phyloP scores from a whole-genome alignment of 2,329 filamentous ascomycete genomes.

The Incumbomyces delicatus region DNA sequence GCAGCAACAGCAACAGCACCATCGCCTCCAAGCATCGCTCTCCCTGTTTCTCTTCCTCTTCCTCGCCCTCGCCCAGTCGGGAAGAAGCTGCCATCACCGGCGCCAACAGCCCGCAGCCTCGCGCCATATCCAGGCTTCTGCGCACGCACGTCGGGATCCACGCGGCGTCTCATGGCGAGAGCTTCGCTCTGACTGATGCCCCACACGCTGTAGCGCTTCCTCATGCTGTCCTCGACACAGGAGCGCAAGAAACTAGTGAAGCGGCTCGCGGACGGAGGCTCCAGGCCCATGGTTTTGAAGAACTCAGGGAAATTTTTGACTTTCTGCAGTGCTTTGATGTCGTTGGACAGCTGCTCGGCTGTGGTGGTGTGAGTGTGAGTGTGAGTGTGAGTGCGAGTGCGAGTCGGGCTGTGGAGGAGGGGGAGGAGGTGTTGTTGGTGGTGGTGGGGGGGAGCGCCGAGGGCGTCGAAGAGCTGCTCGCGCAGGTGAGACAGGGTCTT shows the following conservation, averaged over 20 bases:
- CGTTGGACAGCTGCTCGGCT: constrained; percentile 32
- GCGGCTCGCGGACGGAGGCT: neutral
- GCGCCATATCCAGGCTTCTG: too few species aligned
- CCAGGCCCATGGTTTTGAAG: constrained; percentile 32
- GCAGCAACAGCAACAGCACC: too few species aligned
- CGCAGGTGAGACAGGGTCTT: constrained; percentile 28
- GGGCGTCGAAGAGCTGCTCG: constrained; percentile 38
- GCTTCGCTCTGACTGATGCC: neutral
- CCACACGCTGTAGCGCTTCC: constrained; percentile 4
- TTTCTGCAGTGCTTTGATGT: constrained; percentile 35
- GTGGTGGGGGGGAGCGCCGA: constrained; percentile 34
- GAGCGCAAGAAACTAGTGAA: constrained; percentile 10
- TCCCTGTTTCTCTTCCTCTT: too few species aligned
- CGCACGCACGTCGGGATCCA: neutral
- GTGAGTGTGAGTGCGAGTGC: too few species aligned
- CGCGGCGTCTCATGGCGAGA: neutral
- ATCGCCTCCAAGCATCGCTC: too few species aligned
- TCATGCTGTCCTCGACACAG: constrained; percentile 6
- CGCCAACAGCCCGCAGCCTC: too few species aligned
- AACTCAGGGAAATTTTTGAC: constrained; percentile 37
- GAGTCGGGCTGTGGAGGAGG: too few species aligned
- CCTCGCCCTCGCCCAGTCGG: too few species aligned
- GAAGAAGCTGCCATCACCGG: too few species aligned
- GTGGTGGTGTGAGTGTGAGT: too few species aligned
- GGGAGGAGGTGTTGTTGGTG: too few species aligned